phyloP scores from a whole-genome alignment of 2,329 filamentous ascomycete species.

The Botrytis pseudocinerea region DNA sequence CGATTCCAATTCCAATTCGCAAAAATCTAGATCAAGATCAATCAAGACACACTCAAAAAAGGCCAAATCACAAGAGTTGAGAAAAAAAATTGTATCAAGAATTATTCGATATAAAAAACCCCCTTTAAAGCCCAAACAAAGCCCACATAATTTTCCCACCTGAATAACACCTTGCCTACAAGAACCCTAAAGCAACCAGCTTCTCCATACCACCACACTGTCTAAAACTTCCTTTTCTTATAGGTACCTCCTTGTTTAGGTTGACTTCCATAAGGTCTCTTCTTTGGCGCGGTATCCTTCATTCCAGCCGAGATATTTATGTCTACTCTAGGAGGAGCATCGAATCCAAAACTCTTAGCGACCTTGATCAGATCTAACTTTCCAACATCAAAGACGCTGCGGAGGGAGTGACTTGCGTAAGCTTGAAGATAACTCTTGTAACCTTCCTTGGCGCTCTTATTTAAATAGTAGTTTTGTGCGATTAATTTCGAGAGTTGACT shows the following conservation, averaged over 20 bases:
- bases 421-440: slow-evolving; percentile 93
- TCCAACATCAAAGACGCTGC: slow-evolving; percentile 81
- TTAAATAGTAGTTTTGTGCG: slow-evolving; percentile 92
- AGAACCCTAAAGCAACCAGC: background rate
- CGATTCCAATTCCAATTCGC: no score
- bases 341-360: slow-evolving; percentile 81
- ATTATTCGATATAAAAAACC: slow-evolving; percentile 8
- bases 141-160: background rate
- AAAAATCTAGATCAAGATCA: no score
- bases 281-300: slow-evolving; percentile 69
- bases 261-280: slow-evolving; percentile 77
- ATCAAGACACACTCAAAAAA: background rate
- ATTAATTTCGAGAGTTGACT: slow-evolving; percentile 93
- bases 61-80: background rate
- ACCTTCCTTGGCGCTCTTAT: slow-evolving; percentile 77
- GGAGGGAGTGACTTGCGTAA: slow-evolving; percentile 82
- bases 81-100: background rate
- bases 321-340: slow-evolving; percentile 74
- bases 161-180: slow-evolving; percentile 2
- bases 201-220: background rate
- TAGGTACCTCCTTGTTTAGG: slow-evolving; percentile 56
- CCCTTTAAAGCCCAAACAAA: background rate
- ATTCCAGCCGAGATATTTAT: slow-evolving; percentile 76
- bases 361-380: slow-evolving; percentile 82
- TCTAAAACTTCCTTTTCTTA: slow-evolving; percentile 36